Evolutionary conservation across 139 green algal genomes (phyloP).

Genomic region (Spirogloea muscicola): DNA sequence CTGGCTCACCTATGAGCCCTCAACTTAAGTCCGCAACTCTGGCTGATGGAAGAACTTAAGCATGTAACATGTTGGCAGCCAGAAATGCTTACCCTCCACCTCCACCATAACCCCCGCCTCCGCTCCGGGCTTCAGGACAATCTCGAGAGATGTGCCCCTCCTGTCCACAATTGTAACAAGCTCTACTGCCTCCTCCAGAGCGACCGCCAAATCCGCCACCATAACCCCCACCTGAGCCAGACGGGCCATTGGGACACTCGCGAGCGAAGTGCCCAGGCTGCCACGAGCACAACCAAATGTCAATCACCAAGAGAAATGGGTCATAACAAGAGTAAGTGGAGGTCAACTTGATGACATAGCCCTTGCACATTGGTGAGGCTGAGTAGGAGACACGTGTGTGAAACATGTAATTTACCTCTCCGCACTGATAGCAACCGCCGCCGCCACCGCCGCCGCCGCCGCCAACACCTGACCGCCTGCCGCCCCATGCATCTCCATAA

Average conservation of each 20-base stretch:
- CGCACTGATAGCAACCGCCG: conserved; percentile 30
- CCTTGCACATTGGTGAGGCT: too few species aligned
- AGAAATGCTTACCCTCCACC: not conserved
- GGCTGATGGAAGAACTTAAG: not conserved
- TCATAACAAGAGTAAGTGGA: not conserved
- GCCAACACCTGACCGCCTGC: not conserved
- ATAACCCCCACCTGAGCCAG: not conserved
- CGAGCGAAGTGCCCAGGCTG: not conserved
- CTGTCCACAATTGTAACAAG: conserved; percentile 10
- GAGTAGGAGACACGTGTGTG: not conserved
- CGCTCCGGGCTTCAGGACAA: not conserved
- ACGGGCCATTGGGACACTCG: not conserved
- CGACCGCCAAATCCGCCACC: not conserved
- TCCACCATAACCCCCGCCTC: not conserved
- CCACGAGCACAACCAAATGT: not conserved
- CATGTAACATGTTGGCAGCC: not conserved
- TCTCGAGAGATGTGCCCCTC: conserved; percentile 10
- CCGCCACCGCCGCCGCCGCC: conserved; percentile 14
- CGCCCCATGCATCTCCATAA: conserved; percentile 33
- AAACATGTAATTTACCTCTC: conserved; percentile 9
- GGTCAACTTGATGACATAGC: too few species aligned
- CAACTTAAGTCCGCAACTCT: not conserved
- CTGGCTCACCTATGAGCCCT: not conserved
- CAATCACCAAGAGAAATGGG: not conserved
- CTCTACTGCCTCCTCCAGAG: not conserved